These are phyloP conservation scores for Alternaria ventricosa DNA, from an alignment of 2,329 filamentous ascomycete genomes.

Conservation along the genomic window DNA sequence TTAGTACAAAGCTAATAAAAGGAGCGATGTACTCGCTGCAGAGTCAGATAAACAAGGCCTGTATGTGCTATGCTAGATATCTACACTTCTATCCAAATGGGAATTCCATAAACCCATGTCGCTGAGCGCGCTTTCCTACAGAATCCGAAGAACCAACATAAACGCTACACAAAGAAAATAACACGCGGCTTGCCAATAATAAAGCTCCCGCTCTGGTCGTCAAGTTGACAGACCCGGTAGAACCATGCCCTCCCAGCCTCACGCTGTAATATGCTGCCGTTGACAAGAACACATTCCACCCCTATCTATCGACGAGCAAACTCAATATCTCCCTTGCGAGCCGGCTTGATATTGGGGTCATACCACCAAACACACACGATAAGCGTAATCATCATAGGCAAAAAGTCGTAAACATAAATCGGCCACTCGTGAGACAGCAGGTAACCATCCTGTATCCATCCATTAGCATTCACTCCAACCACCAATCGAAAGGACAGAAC, in stretches of 20 bases:
- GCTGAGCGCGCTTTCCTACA: neutral
- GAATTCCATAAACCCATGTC: neutral
- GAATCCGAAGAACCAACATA: neutral
- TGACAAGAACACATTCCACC: too few relatives aligned
- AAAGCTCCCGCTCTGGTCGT: neutral
- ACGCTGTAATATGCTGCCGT: neutral
- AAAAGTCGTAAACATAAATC: constrained; percentile 37
- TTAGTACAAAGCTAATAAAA: neutral
- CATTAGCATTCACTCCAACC: constrained; percentile 8
- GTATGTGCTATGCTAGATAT: neutral
- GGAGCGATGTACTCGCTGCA: neutral
- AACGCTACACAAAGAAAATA: neutral
- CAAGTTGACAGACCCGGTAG: neutral
- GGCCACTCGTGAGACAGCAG: constrained; percentile 35
- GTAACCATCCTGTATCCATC: constrained; percentile 26
- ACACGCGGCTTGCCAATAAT: too few relatives aligned
- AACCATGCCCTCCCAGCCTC: neutral
- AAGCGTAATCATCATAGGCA: constrained; percentile 35
- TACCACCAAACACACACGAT: constrained; percentile 35
- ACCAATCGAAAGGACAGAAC: neutral
- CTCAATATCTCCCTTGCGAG: constrained; percentile 27
- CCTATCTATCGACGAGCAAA: constrained; percentile 6
- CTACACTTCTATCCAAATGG: neutral
- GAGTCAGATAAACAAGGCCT: neutral
- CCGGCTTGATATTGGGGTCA: constrained; percentile 32